A percentile compares a stretch with the other conserved stretches of the same genome.
Conservation (phyloP, 371 early-diverging fungal species). For the Syncephalis fuscata region DNA sequence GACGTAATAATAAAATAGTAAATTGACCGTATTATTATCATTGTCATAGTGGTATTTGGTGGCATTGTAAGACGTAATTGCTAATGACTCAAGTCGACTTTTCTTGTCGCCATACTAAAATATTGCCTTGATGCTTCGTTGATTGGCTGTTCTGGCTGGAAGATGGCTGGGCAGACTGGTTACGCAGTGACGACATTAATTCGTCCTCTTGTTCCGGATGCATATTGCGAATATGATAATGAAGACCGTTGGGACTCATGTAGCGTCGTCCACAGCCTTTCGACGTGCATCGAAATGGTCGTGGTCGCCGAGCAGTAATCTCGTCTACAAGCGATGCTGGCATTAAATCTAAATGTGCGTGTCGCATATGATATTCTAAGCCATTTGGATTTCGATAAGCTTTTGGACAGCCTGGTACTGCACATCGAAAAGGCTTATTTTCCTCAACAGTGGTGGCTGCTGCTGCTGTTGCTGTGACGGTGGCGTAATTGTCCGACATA, state of each 20-base stretch:
- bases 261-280: conserved; percentile 74
- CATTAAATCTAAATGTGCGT: conserved; percentile 29
- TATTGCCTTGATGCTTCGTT: too few relatives aligned
- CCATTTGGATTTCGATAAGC: conserved; percentile 92
- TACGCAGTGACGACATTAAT: too few relatives aligned
- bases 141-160: too few relatives aligned
- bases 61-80: too few relatives aligned
- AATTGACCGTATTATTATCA: too few relatives aligned
- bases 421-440: conserved; percentile 57
- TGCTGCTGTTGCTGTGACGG: neutral
- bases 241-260: conserved; percentile 92
- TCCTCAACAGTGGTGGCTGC: conserved; percentile 3
- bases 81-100: too few relatives aligned
- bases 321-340: conserved; percentile 15
- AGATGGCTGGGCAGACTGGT: too few relatives aligned
- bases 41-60: too few relatives aligned
- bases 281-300: conserved; percentile 69
- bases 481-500: too few relatives aligned
- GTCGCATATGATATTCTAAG: conserved; percentile 75
- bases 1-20: too few relatives aligned
- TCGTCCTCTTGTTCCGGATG: conserved; percentile 16
- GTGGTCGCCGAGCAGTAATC: conserved; percentile 20
- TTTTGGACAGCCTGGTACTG: conserved; percentile 63
- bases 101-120: too few relatives aligned
- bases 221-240: conserved; percentile 75